These are phyloP conservation scores for Discostella stelligera DNA, from an alignment of 352 stramenopile genomes.

Conservation along the genomic window DNA sequence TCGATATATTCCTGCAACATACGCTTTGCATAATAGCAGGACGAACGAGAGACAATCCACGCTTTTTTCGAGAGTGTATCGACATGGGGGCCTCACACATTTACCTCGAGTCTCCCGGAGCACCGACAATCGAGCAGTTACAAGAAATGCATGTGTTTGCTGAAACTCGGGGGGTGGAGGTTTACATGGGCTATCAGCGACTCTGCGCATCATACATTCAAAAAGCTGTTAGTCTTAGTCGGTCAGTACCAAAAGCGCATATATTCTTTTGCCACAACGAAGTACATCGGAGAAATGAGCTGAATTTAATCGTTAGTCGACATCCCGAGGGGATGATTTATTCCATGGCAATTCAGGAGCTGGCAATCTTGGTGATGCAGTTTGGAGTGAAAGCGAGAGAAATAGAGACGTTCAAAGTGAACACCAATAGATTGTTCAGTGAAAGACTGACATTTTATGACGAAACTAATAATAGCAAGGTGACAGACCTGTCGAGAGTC, in stretches of 20 bases:
- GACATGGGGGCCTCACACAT: slow-evolving; percentile 52
- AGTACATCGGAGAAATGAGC: slow-evolving; percentile 34
- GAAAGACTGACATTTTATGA: slow-evolving; percentile 46
- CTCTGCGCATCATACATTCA: slow-evolving; percentile 46
- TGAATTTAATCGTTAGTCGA: slow-evolving; percentile 22
- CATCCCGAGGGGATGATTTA: slow-evolving; percentile 46
- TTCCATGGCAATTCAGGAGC: slow-evolving; percentile 74
- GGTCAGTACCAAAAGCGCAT: slow-evolving; percentile 41
- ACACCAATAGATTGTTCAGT: slow-evolving; percentile 47
- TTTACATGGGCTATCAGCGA: slow-evolving; percentile 79
- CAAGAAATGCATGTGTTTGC: slow-evolving; percentile 58
- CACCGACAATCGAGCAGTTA: slow-evolving; percentile 61
- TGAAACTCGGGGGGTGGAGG: slow-evolving; percentile 26
- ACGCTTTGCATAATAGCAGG: slow-evolving; percentile 62
- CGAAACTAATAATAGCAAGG: slow-evolving; percentile 16
- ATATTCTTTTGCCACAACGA: slow-evolving; percentile 78
- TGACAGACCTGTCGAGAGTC: slow-evolving; percentile 48
- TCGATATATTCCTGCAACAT: slow-evolving; percentile 29
- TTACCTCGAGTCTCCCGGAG: slow-evolving; percentile 79
- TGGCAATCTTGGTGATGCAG: slow-evolving; percentile 65
- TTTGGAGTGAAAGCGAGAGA: slow-evolving; percentile 67
- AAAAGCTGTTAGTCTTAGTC: slow-evolving; percentile 29
- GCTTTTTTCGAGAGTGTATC: slow-evolving; percentile 57
- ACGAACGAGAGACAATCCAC: slow-evolving; percentile 64
- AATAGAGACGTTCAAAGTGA: slow-evolving; percentile 55